phyloP scores from a whole-genome alignment of 768 basidiomycete species.

The Lentinula sp. region DNA sequence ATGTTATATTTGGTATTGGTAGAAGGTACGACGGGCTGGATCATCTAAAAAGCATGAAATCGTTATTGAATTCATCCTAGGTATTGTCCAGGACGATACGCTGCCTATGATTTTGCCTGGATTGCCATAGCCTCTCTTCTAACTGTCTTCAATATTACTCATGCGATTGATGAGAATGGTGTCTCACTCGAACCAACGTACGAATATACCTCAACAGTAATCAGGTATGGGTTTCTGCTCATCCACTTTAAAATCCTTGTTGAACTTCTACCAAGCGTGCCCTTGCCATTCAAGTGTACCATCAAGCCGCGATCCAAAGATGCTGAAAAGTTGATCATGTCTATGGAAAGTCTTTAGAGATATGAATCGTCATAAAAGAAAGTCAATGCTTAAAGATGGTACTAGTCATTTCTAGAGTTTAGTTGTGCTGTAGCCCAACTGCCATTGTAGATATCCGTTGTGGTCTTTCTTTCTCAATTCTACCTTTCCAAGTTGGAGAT shows the following conservation, averaged over 20 bases:
- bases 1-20: slow-evolving; percentile 6
- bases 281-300: slow-evolving; percentile 4
- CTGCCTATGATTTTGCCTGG: slow-evolving; percentile 8
- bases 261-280: background rate
- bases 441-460: no score
- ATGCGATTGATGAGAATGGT: slow-evolving; percentile 8
- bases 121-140: slow-evolving; percentile 16
- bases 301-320: background rate
- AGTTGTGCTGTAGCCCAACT: no score
- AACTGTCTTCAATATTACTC: slow-evolving; percentile 14
- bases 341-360: background rate
- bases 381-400: no score
- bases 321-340: slow-evolving; percentile 3
- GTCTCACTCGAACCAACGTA: slow-evolving; percentile 8
- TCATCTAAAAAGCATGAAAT: background rate
- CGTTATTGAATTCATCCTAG: background rate
- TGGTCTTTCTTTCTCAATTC: no score
- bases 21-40: background rate
- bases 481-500: no score
- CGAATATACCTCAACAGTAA: background rate
- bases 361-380: no score
- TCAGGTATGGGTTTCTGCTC: background rate
- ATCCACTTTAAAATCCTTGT: background rate
- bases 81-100: slow-evolving; percentile 8
- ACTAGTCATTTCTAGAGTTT: no score